Percentiles rank a stretch among this genome's conserved stretches.
phyloP scores from a whole-genome alignment of 2,329 filamentous ascomycete species.

The Arthrobotrys pseudoclavata region DNA sequence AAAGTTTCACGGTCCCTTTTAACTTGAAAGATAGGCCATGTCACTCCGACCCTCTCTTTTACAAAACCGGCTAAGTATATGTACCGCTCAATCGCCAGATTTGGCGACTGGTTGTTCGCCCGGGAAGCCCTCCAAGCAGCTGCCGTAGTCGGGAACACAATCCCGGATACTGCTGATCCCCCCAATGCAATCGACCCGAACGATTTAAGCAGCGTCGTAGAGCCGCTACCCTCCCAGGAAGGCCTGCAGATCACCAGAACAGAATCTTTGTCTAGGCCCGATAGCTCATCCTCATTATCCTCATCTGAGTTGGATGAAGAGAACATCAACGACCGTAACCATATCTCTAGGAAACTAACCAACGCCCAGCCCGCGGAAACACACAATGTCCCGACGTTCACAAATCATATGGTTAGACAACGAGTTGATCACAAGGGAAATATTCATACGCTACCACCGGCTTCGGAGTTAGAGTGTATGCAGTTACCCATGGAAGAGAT shows the following conservation, averaged over 20 bases:
- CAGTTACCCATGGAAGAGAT: constrained; percentile 75
- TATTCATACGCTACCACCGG: constrained; percentile 76
- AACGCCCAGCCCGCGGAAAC: constrained; percentile 1
- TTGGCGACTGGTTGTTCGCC: constrained; percentile 90
- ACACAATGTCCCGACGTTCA: constrained; percentile 69
- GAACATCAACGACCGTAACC: background rate
- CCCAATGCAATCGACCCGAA: background rate
- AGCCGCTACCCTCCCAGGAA: constrained; percentile 40
- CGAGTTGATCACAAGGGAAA: constrained; percentile 82
- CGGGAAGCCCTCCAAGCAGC: constrained; percentile 67
- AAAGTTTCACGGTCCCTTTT: background rate
- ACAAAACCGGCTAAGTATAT: constrained; percentile 96
- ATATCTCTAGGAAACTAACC: constrained; percentile 34
- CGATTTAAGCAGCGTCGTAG: constrained; percentile 11
- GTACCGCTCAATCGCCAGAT: constrained; percentile 92
- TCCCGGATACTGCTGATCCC: constrained; percentile 35
- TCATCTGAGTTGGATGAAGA: constrained; percentile 15
- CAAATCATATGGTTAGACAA: constrained; percentile 91
- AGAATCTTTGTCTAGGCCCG: constrained; percentile 46
- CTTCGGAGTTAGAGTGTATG: constrained; percentile 76
- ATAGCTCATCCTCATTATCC: constrained; percentile 33
- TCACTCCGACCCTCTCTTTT: constrained; percentile 88
- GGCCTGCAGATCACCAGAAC: constrained; percentile 39
- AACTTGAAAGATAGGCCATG: constrained; percentile 42
- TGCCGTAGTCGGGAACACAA: background rate